Percentiles rank a stretch among this genome's conserved stretches.
Evolutionary conservation across 768 basidiomycete genomes (phyloP).

Genomic region (Russula olivacea): DNA sequence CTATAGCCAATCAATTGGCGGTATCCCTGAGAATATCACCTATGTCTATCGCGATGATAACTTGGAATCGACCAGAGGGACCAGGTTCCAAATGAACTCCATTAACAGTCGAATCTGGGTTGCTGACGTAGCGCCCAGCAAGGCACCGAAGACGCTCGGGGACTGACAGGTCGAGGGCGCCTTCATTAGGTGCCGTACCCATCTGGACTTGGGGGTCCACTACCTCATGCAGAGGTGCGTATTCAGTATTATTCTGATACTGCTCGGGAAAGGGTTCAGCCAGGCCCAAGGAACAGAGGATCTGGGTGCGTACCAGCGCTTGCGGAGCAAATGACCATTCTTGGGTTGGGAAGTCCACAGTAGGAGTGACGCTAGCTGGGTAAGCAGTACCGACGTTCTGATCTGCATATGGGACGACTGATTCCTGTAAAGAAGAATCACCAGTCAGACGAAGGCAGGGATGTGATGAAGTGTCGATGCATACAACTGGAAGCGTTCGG

Average conservation of each 20-base stretch:
- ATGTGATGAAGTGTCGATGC: background rate
- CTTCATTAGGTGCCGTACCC: too few relatives aligned
- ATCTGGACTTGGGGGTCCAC: background rate
- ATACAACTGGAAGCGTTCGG: background rate
- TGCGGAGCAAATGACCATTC: background rate
- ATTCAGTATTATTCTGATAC: too few relatives aligned
- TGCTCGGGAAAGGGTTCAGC: background rate
- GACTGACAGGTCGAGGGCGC: background rate
- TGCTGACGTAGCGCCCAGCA: conserved; percentile 2
- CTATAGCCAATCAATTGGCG: background rate
- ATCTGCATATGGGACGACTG: background rate
- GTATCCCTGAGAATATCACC: background rate
- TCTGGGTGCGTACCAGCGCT: background rate
- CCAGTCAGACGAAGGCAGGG: background rate
- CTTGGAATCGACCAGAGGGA: background rate
- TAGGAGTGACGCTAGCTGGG: background rate
- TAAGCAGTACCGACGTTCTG: background rate
- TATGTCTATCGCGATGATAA: background rate
- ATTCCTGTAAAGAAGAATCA: background rate
- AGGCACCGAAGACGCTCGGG: background rate
- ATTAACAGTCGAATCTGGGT: background rate
- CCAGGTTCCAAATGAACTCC: background rate
- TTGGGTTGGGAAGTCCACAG: rapidly evolving
- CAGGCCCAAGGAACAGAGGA: background rate
- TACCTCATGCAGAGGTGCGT: background rate